Evolutionary conservation across 805 yeast species (phyloP), one percentile per base, ranked within the genome.

Genomic region (Teunomyces tritomae): DNA sequence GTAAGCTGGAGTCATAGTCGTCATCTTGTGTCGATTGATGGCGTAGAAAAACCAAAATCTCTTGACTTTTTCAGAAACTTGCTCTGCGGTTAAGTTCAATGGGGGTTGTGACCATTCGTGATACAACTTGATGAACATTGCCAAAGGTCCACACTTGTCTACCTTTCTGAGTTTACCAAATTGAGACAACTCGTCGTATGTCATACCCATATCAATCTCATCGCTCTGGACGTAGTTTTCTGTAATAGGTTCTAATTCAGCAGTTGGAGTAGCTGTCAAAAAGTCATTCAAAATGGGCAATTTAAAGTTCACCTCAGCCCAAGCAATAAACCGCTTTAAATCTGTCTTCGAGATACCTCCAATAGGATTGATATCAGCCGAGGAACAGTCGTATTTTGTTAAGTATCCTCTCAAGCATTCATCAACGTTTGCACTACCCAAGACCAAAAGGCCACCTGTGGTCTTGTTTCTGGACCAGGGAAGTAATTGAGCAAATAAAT

Each of bases 291-390:
- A 72, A 17, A 94, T 78, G 3, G 97, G 96, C 60, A 92, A 63
- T 1, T 87, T 77, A 62, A 86, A 92, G 46, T 79, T 73, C 5
- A 59, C 63, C 28, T 81, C 76, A 0, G 97, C 89, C 80, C 89
- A 94, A 2, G 75, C 80, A 45, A 94, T 94, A 59, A 95, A 94
- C 45, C 79, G 75, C 63, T 89, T 90, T 63, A 94, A 73, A 62
- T 95, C 99, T 0, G 90, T 89, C 64, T 94, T 94, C 11, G 99
- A 92, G 37, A 94, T 89, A 30, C 97, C 96, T n/a, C 99, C 99
- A 56, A 94, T 95, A 26, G 99, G 99, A 63, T 94, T 94, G 50
- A 94, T 81, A 70, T 94, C 99, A 1, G 99, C 99, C 13, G 96
- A 84, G 3, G 98, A 91, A 66, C 97, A 90, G 66, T 94, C 99